Evolutionary conservation across 2,329 filamentous ascomycete genomes (phyloP).

Genomic region (Penicillium sp.): DNA sequence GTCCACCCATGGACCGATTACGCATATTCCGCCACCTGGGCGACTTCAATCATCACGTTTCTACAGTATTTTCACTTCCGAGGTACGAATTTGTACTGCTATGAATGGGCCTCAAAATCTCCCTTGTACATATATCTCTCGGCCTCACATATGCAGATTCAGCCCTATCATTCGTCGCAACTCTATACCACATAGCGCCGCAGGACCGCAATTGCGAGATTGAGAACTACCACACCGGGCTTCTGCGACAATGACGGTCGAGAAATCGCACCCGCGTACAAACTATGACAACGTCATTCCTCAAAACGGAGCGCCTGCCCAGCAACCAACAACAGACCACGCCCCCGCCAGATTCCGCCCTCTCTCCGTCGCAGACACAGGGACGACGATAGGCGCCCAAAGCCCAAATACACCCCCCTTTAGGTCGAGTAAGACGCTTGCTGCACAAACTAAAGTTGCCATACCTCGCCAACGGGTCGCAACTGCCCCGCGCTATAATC

Average conservation of each 20-base stretch:
- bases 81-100: not conserved
- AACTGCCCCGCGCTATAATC: slow-evolving; percentile 14
- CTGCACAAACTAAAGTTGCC: slow-evolving; percentile 17
- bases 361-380: slow-evolving; percentile 8
- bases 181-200: slow-evolving; percentile 10
- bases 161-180: slow-evolving; percentile 5
- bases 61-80: not conserved
- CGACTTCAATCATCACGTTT: not conserved
- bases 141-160: not conserved
- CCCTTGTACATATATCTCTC: not conserved
- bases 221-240: not conserved
- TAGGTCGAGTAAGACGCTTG: not conserved
- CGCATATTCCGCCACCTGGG: not conserved
- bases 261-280: slow-evolving; percentile 1
- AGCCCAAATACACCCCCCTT: not conserved
- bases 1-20: not conserved
- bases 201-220: slow-evolving; percentile 4
- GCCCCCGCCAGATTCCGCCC: not conserved
- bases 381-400: slow-evolving; percentile 4
- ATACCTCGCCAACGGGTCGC: slow-evolving; percentile 26
- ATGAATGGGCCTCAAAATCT: not conserved
- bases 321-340: not conserved
- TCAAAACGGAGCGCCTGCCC: not conserved
- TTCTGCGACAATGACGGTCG: slow-evolving; percentile 15
- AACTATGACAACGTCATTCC: not conserved